Conservation (phyloP, 345 rosid genomes). For the Euphorbia pulcherrima region DNA sequence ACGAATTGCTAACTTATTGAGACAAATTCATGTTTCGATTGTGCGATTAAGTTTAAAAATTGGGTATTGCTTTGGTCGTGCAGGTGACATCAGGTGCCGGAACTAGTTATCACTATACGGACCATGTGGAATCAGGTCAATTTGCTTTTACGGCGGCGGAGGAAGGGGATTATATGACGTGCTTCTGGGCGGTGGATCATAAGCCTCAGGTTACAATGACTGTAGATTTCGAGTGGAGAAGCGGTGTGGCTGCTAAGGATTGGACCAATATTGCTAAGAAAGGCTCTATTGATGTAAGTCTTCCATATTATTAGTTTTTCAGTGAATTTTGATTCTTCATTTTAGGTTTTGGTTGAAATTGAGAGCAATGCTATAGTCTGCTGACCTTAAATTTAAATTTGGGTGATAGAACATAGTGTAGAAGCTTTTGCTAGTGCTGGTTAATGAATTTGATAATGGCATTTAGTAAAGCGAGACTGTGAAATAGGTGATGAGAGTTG, state of each 20-base stretch:
- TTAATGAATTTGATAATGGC: background rate
- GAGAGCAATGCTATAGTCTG: background rate
- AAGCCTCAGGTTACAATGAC: slow-evolving; percentile 47
- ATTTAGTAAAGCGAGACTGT: background rate
- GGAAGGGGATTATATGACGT: slow-evolving; percentile 75
- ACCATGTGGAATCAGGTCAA: slow-evolving; percentile 64
- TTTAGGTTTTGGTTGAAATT: background rate
- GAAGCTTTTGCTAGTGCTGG: background rate
- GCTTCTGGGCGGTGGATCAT: slow-evolving; percentile 69
- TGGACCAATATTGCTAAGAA: slow-evolving; percentile 90
- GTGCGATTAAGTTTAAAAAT: background rate
- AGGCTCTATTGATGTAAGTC: slow-evolving; percentile 77
- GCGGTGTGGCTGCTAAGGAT: slow-evolving; percentile 73
- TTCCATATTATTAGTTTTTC: background rate
- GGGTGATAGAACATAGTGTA: background rate
- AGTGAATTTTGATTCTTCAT: too few species aligned
- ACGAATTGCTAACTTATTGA: background rate
- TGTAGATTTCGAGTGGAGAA: slow-evolving; percentile 83
- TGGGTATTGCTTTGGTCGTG: background rate
- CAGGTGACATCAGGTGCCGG: slow-evolving; percentile 84
- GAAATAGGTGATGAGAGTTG: background rate
- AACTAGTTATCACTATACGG: slow-evolving; percentile 61
- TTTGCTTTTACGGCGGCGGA: slow-evolving; percentile 84
- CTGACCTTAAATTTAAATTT: background rate
- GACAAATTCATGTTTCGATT: background rate